Evolutionary conservation across 1,284 basidiomycete species (phyloP).

Genomic region (Sporisorium iseilematis-ciliati): DNA sequence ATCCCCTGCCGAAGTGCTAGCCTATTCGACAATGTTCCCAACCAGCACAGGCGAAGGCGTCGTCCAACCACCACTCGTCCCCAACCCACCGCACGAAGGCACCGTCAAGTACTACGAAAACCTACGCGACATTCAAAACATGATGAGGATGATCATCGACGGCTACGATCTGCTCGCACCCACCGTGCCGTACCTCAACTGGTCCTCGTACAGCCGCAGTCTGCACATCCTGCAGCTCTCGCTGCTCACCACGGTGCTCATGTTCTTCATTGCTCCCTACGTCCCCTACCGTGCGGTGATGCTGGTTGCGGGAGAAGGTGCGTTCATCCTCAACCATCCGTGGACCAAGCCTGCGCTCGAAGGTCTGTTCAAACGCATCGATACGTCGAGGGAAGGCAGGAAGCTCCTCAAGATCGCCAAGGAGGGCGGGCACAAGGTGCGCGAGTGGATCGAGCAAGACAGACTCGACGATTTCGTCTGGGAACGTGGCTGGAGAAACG

Average conservation of each 20-base stretch:
- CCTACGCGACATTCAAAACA: constrained; percentile 69
- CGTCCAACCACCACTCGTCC: constrained; percentile 52
- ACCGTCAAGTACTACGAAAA: constrained; percentile 67
- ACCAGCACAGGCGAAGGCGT: constrained; percentile 41
- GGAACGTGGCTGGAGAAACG: constrained; percentile 64
- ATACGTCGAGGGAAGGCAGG: constrained; percentile 38
- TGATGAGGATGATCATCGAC: constrained; percentile 69
- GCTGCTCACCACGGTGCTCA: constrained; percentile 57
- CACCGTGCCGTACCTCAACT: constrained; percentile 67
- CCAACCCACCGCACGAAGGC: constrained; percentile 65
- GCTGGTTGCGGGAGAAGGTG: constrained; percentile 65
- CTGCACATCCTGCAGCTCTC: constrained; percentile 64
- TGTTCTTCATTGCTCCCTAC: constrained; percentile 64
- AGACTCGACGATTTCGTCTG: constrained; percentile 63
- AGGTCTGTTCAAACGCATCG: constrained; percentile 45
- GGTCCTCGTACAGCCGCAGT: constrained; percentile 66
- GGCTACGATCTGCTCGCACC: constrained; percentile 66
- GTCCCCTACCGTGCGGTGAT: constrained; percentile 63
- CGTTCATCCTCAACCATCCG: constrained; percentile 66
- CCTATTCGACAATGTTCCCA: constrained; percentile 39
- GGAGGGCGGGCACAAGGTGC: constrained; percentile 44
- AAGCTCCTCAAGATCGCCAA: constrained; percentile 44
- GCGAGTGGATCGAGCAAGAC: constrained; percentile 65
- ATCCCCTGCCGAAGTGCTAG: constrained; percentile 28
- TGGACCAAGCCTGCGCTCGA: constrained; percentile 64